Conservation (phyloP, 768 basidiomycete genomes). For the Zangia roseola region DNA sequence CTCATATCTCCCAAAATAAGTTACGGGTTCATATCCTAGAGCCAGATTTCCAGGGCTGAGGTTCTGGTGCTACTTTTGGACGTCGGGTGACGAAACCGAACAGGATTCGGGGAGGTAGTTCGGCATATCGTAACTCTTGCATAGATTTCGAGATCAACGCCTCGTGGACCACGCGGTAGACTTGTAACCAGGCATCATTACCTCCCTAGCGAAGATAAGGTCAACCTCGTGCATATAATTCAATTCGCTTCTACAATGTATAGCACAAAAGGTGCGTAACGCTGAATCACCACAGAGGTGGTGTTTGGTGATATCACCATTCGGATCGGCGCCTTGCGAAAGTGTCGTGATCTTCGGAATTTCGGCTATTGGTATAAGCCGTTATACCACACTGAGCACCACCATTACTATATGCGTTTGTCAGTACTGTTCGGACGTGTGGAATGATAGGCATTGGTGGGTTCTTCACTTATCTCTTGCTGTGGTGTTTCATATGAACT, state of each 20-base stretch:
- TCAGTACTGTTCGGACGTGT: no score
- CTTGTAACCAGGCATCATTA: conserved; percentile 1
- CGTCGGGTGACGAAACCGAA: neutral
- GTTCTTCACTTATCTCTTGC: no score
- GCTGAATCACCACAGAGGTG: no score
- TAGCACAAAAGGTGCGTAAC: neutral
- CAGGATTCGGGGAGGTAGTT: no score
- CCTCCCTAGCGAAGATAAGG: neutral
- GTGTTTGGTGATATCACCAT: neutral
- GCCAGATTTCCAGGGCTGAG: conserved; percentile 4
- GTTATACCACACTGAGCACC: no score
- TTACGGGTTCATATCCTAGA: neutral
- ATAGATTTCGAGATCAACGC: neutral
- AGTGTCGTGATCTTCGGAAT: no score
- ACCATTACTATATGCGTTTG: no score
- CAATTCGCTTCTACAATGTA: neutral
- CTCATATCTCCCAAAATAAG: conserved; percentile 5
- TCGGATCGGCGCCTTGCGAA: no score
- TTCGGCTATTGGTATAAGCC: no score
- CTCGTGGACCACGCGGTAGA: neutral
- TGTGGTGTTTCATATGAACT: no score
- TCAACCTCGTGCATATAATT: neutral
- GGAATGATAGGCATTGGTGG: no score
- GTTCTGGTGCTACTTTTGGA: neutral
- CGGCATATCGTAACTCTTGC: conserved; percentile 2